phyloP scores from a whole-genome alignment of 441 rosid genomes.

The Heliophila coronopifolia region DNA sequence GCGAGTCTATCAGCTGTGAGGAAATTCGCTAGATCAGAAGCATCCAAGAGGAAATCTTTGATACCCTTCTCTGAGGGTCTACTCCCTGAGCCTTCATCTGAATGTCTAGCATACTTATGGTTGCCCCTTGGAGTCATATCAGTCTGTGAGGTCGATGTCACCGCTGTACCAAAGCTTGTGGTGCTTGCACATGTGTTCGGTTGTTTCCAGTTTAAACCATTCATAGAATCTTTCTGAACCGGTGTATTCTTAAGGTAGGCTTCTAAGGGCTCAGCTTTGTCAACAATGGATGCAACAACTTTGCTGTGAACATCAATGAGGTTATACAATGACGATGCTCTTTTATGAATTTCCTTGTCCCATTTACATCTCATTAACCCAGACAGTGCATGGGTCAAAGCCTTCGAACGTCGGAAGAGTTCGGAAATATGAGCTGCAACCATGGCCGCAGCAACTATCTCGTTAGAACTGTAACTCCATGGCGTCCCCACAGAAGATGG shows the following conservation, averaged over 20 bases:
- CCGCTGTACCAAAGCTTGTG: slow-evolving; percentile 39
- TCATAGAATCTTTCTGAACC: slow-evolving; percentile 53
- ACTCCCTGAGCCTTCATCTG: slow-evolving; percentile 51
- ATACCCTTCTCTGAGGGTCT: slow-evolving; percentile 48
- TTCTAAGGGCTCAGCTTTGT: slow-evolving; percentile 92
- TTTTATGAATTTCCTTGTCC: slow-evolving; percentile 73
- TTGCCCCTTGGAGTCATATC: slow-evolving; percentile 45
- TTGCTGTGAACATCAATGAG: slow-evolving; percentile 96
- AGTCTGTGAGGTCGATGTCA: slow-evolving; percentile 33
- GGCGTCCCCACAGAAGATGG: slow-evolving; percentile 96
- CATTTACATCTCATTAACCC: slow-evolving; percentile 87
- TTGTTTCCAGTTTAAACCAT: slow-evolving; percentile 41
- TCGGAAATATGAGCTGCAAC: slow-evolving; percentile 99
- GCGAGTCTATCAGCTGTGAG: slow-evolving; percentile 89
- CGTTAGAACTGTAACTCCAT: slow-evolving; percentile 94
- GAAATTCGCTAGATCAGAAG: slow-evolving; percentile 96
- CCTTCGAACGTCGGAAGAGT: slow-evolving; percentile 84
- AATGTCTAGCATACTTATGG: slow-evolving; percentile 40
- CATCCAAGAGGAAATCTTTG: slow-evolving; percentile 61
- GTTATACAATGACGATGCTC: slow-evolving; percentile 86
- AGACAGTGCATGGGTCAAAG: slow-evolving; percentile 83
- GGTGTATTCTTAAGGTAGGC: slow-evolving; percentile 64
- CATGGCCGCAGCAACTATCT: slow-evolving; percentile 99
- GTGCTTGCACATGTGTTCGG: slow-evolving; percentile 39
- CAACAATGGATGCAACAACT: slow-evolving; percentile 86